Percentiles rank a stretch among this genome's conserved stretches.
Evolutionary conservation across 208 protist genomes (phyloP).

Genomic region (Phytomonas serpens): DNA sequence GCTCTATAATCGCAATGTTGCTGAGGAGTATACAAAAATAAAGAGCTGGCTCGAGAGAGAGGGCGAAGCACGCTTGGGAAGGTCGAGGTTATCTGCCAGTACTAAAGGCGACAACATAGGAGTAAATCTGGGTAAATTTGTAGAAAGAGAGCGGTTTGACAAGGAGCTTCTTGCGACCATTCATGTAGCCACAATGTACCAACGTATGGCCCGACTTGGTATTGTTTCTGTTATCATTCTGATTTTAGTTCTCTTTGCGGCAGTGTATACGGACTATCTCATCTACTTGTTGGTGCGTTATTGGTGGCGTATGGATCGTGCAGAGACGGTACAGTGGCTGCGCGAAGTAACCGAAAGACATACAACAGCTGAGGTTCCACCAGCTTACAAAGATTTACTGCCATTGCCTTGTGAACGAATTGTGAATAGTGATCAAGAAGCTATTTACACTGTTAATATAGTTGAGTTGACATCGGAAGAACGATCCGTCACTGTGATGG

Average conservation of each 20-base stretch:
- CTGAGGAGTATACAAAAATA: constrained; percentile 60
- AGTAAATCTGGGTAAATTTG: constrained; percentile 21
- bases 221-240: constrained; percentile 27
- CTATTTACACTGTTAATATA: constrained; percentile 48
- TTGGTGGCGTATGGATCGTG: constrained; percentile 28
- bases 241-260: constrained; percentile 30
- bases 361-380: constrained; percentile 53
- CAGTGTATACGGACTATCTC: constrained; percentile 46
- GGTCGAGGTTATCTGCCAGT: background rate
- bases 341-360: constrained; percentile 48
- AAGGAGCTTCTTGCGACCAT: constrained; percentile 61
- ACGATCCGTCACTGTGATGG: constrained; percentile 45
- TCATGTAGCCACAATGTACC: constrained; percentile 77
- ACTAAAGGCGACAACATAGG: background rate
- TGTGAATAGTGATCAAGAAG: constrained; percentile 16
- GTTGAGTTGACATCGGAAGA: constrained; percentile 47
- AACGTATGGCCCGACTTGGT: constrained; percentile 56
- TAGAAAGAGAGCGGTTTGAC: constrained; percentile 73
- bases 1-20: constrained; percentile 66
- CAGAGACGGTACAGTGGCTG: constrained; percentile 54
- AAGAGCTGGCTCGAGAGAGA: constrained; percentile 45
- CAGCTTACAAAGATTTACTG: constrained; percentile 53
- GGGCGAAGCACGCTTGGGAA: constrained; percentile 2
- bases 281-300: constrained; percentile 54
- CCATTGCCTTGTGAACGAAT: constrained; percentile 57